These are phyloP conservation scores for Aspergillus mulundensis DNA, from an alignment of 495 filamentous ascomycete genomes.

Conservation along the genomic window DNA sequence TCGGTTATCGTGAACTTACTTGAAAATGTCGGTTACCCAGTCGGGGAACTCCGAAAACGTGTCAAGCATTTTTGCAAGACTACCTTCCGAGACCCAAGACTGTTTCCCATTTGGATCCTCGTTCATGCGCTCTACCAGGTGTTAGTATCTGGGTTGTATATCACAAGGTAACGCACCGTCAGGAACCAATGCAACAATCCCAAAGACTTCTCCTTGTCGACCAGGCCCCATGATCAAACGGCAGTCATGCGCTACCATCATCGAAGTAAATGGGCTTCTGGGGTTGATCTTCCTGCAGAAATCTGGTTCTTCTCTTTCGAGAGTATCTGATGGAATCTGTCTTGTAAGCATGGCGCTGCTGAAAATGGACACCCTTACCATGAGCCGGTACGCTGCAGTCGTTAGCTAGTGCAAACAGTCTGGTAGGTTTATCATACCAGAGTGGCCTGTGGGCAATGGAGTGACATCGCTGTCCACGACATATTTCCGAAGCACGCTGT, in stretches of 20 bases:
- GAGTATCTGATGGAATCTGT: constrained; percentile 16
- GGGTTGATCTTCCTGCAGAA: constrained; percentile 26
- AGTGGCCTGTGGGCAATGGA: constrained; percentile 20
- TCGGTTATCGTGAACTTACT: constrained; percentile 8
- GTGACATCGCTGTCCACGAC: not conserved
- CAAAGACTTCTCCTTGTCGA: constrained; percentile 4
- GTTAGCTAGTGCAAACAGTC: not conserved
- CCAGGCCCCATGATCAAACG: constrained; percentile 14
- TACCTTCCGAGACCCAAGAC: constrained; percentile 23
- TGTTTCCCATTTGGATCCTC: constrained; percentile 21
- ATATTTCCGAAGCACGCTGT: constrained; percentile 9
- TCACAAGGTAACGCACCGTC: constrained; percentile 1
- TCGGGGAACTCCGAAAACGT: constrained; percentile 35
- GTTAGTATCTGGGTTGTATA: not conserved
- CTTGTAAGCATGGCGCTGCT: not conserved
- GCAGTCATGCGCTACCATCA: constrained; percentile 10
- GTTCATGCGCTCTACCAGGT: constrained; percentile 21
- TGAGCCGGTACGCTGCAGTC: constrained; percentile 22
- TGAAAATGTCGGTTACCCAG: constrained; percentile 26
- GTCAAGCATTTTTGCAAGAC: constrained; percentile 31
- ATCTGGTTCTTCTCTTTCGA: constrained; percentile 19
- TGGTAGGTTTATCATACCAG: constrained; percentile 12
- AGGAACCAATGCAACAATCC: constrained; percentile 13
- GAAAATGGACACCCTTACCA: constrained; percentile 11
- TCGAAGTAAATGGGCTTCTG: constrained; percentile 12